Conservation (phyloP, 192 early-diverging fungal species). For the Coemansia sp. region DNA sequence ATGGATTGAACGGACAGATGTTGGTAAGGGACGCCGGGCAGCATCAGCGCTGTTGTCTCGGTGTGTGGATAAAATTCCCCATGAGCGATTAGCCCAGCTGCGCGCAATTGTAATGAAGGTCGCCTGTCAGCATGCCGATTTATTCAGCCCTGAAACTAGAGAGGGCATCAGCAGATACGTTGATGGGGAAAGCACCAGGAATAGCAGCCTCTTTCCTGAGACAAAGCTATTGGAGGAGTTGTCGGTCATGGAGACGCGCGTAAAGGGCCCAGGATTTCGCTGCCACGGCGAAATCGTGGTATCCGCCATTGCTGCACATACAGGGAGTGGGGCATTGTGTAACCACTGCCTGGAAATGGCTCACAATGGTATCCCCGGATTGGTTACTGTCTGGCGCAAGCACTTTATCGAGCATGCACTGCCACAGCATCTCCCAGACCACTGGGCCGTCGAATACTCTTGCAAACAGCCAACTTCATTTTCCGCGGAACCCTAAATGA, state of each 20-base stretch:
- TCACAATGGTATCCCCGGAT: slow-evolving; percentile 17
- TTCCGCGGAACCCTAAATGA: too few species aligned
- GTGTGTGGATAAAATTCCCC: slow-evolving; percentile 21
- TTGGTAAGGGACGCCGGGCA: slow-evolving; percentile 23
- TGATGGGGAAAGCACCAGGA: neutral
- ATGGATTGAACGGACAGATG: slow-evolving; percentile 38
- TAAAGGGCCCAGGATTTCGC: slow-evolving; percentile 33
- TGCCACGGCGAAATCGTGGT: slow-evolving; percentile 47
- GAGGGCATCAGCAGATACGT: neutral
- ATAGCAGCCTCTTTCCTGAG: neutral
- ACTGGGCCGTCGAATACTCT: slow-evolving; percentile 35
- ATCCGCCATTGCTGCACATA: neutral
- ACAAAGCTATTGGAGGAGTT: slow-evolving; percentile 20
- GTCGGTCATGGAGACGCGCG: slow-evolving; percentile 22
- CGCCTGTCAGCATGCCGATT: neutral
- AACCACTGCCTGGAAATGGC: slow-evolving; percentile 14
- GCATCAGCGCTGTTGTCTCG: slow-evolving; percentile 26
- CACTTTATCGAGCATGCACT: slow-evolving; percentile 42
- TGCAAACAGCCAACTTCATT: neutral
- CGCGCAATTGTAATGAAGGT: slow-evolving; percentile 2
- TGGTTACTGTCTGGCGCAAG: slow-evolving; percentile 34
- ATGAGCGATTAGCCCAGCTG: slow-evolving; percentile 2
- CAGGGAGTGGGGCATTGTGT: slow-evolving; percentile 17
- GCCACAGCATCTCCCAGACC: slow-evolving; percentile 40
- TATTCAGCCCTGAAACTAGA: slow-evolving; percentile 11